Evolutionary conservation across 1,284 basidiomycete genomes (phyloP).

Genomic region (Tausonia pullulans): DNA sequence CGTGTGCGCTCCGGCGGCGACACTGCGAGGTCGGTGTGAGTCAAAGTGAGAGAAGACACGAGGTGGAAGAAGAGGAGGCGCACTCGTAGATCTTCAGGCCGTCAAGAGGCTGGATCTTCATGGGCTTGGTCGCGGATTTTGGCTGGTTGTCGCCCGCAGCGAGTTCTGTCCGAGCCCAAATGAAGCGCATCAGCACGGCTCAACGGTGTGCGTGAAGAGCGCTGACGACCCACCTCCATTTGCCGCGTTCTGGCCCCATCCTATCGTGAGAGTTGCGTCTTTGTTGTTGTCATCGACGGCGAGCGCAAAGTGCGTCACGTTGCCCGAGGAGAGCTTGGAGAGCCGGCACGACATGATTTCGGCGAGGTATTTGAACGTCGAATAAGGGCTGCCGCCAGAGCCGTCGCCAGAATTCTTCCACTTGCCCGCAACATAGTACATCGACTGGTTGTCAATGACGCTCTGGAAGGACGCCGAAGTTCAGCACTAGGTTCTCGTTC

Average conservation of each 20-base stretch:
- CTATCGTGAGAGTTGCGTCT: neutral
- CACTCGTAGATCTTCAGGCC: constrained; percentile 64
- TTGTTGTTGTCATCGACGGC: constrained; percentile 52
- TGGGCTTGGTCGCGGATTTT: constrained; percentile 74
- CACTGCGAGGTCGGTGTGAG: neutral
- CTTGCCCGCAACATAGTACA: constrained; percentile 77
- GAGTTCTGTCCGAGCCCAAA: constrained; percentile 43
- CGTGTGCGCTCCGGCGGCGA: constrained; percentile 64
- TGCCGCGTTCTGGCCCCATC: neutral
- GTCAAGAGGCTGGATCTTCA: constrained; percentile 49
- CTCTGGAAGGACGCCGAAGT: neutral
- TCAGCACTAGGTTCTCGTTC: neutral
- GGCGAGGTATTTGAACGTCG: constrained; percentile 53
- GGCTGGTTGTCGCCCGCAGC: constrained; percentile 65
- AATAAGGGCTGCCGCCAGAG: constrained; percentile 7
- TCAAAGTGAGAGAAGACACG: neutral
- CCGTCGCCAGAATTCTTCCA: constrained; percentile 90
- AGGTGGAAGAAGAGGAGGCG: constrained; percentile 22
- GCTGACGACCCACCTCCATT: constrained; percentile 1
- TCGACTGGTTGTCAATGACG: constrained; percentile 66
- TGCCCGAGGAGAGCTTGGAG: constrained; percentile 52
- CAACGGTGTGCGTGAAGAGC: neutral
- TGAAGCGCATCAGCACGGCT: neutral
- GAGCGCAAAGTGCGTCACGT: constrained; percentile 69
- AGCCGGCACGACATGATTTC: constrained; percentile 71